A percentile compares a stretch with the other conserved stretches of the same genome.
These are phyloP conservation scores for Cladosporium sphaerospermum DNA, from an alignment of 2,329 filamentous ascomycete genomes.

Conservation along the genomic window DNA sequence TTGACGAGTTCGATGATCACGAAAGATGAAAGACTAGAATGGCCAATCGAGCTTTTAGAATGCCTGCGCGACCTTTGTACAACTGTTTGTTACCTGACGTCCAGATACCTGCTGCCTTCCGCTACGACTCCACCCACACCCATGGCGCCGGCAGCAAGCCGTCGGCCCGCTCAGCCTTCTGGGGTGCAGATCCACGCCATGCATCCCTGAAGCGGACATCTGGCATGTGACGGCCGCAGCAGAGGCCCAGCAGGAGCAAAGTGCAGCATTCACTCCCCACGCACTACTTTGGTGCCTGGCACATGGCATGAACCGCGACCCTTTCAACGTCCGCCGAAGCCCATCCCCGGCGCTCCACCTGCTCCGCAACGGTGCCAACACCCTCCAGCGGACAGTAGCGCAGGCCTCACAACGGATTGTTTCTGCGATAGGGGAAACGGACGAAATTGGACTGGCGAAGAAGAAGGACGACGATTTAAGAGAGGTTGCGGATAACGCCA, in stretches of 20 bases:
- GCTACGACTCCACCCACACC: no score
- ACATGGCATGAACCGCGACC: conserved; percentile 39
- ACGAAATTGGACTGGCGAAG: conserved; percentile 12
- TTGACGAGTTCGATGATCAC: no score
- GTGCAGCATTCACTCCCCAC: not conserved
- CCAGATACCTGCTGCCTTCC: no score
- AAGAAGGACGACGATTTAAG: not conserved
- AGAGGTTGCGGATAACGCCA: not conserved
- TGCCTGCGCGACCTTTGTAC: no score
- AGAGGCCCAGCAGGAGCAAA: not conserved
- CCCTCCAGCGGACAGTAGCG: conserved; percentile 8
- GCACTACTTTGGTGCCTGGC: no score
- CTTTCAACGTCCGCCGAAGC: conserved; percentile 38
- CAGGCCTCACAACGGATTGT: conserved; percentile 10
- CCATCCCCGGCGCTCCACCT: conserved; percentile 19
- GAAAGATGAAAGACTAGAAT: no score
- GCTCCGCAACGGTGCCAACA: conserved; percentile 16
- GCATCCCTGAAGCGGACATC: conserved; percentile 11
- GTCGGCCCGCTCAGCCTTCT: not conserved
- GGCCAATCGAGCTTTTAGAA: no score
- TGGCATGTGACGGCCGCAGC: conserved; percentile 10
- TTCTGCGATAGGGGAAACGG: conserved; percentile 10
- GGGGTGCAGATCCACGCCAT: not conserved
- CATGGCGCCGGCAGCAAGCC: not conserved
- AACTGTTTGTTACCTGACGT: no score